Conservation (phyloP, 257 asterid species). For the Solanum appendiculatum region DNA sequence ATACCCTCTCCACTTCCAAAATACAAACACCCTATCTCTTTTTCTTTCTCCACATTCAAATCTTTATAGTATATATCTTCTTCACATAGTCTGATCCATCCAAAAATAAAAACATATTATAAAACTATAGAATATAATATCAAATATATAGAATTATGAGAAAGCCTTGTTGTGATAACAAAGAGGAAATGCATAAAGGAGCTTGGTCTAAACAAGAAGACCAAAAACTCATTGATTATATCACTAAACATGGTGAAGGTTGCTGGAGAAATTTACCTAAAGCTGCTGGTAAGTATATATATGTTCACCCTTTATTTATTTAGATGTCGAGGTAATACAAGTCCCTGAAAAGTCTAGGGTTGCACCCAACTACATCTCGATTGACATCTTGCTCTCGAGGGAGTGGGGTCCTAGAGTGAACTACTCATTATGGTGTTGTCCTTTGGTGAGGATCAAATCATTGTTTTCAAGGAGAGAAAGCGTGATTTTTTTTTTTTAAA, state of each 20-base stretch:
- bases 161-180: constrained; percentile 2
- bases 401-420: too few relatives aligned
- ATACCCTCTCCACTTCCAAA: background rate
- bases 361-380: background rate
- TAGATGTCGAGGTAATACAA: too few relatives aligned
- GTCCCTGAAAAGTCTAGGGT: background rate
- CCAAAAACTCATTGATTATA: constrained; percentile 9
- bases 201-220: constrained; percentile 20
- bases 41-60: background rate
- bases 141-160: constrained; percentile 1
- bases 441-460: background rate
- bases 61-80: background rate
- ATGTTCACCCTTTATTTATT: background rate
- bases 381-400: background rate
- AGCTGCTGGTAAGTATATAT: constrained; percentile 5
- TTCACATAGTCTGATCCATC: background rate
- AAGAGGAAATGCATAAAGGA: constrained; percentile 3
- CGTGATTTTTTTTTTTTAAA: background rate
- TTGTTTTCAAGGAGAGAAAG: background rate
- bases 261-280: constrained; percentile 11
- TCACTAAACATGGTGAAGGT: constrained; percentile 13
- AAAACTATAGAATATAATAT: background rate
- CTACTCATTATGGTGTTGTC: too few relatives aligned
- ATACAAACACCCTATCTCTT: background rate
- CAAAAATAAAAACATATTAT: background rate